Percentiles rank a stretch among this genome's conserved stretches.
Evolutionary conservation across 148 eudicot genomes (phyloP).

Genomic region (Silene uniflora): DNA sequence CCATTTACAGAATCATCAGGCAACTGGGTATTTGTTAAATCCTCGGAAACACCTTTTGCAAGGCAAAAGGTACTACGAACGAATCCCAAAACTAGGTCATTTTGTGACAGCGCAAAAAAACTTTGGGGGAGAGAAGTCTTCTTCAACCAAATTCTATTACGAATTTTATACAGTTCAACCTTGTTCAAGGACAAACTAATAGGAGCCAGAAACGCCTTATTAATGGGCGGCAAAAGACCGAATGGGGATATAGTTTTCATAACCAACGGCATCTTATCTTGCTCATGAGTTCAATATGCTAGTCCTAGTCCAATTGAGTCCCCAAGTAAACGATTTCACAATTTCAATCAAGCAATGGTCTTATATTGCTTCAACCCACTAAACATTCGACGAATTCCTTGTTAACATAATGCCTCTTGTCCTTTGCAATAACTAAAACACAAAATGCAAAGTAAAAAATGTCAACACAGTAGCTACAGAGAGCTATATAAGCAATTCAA

Average conservation of each 20-base stretch:
- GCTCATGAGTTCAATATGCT: conserved; percentile 21
- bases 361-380: conserved; percentile 1
- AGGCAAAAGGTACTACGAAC: conserved; percentile 48
- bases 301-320: not conserved
- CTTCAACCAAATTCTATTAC: conserved; percentile 17
- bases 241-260: conserved; percentile 23
- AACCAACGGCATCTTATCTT: conserved; percentile 26
- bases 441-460: not conserved
- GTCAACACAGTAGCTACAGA: not conserved
- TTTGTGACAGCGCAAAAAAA: conserved; percentile 22
- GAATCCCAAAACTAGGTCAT: conserved; percentile 28
- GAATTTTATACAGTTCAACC: conserved; percentile 30
- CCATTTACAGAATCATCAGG: conserved; percentile 33
- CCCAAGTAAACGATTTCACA: not conserved
- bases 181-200: conserved; percentile 8
- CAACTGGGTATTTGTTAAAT: conserved; percentile 28
- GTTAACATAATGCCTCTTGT: not conserved
- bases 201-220: conserved; percentile 10
- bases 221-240: conserved; percentile 20
- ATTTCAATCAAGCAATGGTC: conserved; percentile 8
- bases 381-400: not conserved
- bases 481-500: too few species aligned
- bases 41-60: conserved; percentile 41
- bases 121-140: conserved; percentile 22
- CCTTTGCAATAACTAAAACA: conserved; percentile 17